Conservation (phyloP, 2,329 filamentous ascomycete genomes). For the Amphichorda felina region DNA sequence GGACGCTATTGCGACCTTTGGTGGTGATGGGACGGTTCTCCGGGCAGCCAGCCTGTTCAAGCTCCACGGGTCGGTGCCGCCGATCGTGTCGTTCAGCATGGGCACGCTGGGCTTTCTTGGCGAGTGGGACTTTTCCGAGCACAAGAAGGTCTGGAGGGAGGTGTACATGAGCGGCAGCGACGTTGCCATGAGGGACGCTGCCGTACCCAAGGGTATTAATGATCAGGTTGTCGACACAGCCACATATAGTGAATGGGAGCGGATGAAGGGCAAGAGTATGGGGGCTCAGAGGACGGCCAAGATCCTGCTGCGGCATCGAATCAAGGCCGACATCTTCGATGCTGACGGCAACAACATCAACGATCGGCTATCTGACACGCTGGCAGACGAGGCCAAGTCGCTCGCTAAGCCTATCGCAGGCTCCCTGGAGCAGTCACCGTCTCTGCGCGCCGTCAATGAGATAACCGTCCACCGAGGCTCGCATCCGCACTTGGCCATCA, state of each 20-base stretch:
- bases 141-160: constrained; percentile 84
- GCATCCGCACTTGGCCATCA: constrained; percentile 80
- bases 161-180: constrained; percentile 70
- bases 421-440: constrained; percentile 24
- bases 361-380: constrained; percentile 29
- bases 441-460: constrained; percentile 77
- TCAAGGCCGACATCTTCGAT: constrained; percentile 78
- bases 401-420: constrained; percentile 19
- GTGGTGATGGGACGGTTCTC: constrained; percentile 53
- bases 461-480: constrained; percentile 86
- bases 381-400: constrained; percentile 32
- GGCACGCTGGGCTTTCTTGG: constrained; percentile 89
- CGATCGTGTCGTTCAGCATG: constrained; percentile 92
- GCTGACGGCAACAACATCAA: constrained; percentile 51
- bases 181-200: constrained; percentile 33
- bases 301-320: constrained; percentile 73
- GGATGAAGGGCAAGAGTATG: constrained; percentile 69
- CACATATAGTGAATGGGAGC: constrained; percentile 43
- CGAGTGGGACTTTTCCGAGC: constrained; percentile 91
- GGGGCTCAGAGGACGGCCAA: constrained; percentile 63
- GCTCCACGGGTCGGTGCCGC: constrained; percentile 69
- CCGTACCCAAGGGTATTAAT: constrained; percentile 18
- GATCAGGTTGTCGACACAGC: constrained; percentile 9
- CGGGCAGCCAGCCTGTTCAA: constrained; percentile 49
- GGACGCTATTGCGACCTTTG: constrained; percentile 80